Evolutionary conservation across 306 rosid genomes (phyloP).

Genomic region (Erythrophleum fordii): DNA sequence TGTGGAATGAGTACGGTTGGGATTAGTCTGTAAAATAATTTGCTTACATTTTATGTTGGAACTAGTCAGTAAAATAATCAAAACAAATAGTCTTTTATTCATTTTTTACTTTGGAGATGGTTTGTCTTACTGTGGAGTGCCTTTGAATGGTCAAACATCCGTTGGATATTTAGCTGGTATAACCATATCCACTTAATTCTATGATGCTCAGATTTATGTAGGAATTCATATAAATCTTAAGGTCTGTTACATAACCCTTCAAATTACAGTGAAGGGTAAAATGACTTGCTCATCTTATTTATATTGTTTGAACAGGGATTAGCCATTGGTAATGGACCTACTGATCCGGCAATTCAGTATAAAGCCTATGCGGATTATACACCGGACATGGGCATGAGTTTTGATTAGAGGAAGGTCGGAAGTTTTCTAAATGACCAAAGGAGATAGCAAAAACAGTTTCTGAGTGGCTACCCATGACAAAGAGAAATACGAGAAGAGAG

Average conservation of each 20-base stretch:
- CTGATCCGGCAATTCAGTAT: slow-evolving; percentile 94
- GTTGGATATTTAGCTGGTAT: not conserved
- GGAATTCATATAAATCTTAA: slow-evolving; percentile 93
- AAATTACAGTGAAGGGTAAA: slow-evolving; percentile 2
- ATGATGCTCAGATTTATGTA: slow-evolving; percentile 12
- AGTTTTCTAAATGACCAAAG: no score
- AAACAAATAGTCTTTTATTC: not conserved
- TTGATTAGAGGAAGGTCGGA: no score
- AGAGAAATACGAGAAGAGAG: no score
- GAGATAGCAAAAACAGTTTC: no score
- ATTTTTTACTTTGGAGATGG: not conserved
- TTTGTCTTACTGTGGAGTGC: not conserved
- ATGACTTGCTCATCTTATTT: slow-evolving; percentile 27
- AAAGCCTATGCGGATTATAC: slow-evolving; percentile 92
- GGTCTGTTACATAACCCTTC: slow-evolving; percentile 49
- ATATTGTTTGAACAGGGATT: slow-evolving; percentile 76
- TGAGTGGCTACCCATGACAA: no score
- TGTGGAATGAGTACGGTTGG: slow-evolving; percentile 95
- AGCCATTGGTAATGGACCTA: slow-evolving; percentile 97
- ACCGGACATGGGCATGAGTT: slow-evolving; percentile 77
- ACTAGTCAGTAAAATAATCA: not conserved
- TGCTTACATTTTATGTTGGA: not conserved
- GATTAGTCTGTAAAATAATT: slow-evolving; percentile 54
- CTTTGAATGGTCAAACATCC: not conserved
- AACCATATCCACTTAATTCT: slow-evolving; percentile 8